Evolutionary conservation across 1,284 basidiomycete genomes (phyloP).

Genomic region (Tranzscheliella williamsii): DNA sequence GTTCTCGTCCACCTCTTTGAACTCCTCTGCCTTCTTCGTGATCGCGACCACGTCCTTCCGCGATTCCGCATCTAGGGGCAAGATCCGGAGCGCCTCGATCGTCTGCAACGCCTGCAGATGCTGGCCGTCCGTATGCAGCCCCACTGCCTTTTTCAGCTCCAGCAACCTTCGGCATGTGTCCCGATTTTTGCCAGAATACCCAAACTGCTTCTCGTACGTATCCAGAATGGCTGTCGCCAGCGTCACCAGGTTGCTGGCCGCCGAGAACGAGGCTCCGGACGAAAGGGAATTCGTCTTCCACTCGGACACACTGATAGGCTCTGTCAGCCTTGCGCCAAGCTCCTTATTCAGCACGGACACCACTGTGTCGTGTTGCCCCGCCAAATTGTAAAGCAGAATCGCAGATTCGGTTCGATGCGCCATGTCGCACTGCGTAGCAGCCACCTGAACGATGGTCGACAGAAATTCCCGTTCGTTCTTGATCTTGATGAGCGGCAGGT

Average conservation of each 20-base stretch:
- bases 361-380: conserved; percentile 86
- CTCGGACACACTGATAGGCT: conserved; percentile 35
- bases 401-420: conserved; percentile 78
- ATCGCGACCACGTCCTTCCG: conserved; percentile 77
- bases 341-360: conserved; percentile 84
- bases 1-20: conserved; percentile 81
- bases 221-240: conserved; percentile 81
- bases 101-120: conserved; percentile 79
- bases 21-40: conserved; percentile 84
- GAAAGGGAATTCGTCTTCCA: conserved; percentile 28
- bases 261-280: conserved; percentile 64
- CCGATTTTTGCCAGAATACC: conserved; percentile 76
- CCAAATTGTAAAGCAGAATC: conserved; percentile 93
- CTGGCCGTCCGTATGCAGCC: conserved; percentile 73
- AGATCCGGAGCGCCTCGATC: conserved; percentile 83
- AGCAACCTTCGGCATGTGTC: conserved; percentile 70
- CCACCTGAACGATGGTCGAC: conserved; percentile 77
- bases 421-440: conserved; percentile 74
- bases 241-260: conserved; percentile 72
- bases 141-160: conserved; percentile 79
- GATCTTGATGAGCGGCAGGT: conserved; percentile 76
- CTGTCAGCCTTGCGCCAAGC: conserved; percentile 70
- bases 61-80: conserved; percentile 74
- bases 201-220: conserved; percentile 75
- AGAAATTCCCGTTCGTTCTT: conserved; percentile 75